Evolutionary conservation across 2,329 filamentous ascomycete genomes (phyloP), one percentile per base, ranked within the genome.

Genomic region (Xylariaceae sp.): DNA sequence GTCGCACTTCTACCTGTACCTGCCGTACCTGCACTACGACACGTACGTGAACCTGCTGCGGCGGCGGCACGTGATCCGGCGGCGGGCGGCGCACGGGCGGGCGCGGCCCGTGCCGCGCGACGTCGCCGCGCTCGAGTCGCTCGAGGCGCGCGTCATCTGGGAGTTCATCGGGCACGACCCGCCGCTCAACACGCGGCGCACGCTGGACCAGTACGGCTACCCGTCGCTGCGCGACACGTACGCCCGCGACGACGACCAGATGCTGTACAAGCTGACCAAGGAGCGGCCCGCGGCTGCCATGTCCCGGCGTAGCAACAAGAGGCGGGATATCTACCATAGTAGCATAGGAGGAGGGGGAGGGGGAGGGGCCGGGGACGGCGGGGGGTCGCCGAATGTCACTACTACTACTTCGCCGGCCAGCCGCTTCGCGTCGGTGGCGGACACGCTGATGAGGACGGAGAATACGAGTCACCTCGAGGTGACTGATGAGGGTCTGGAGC

Each of bases 251-350:
- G 74, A 77, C 27, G 77, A 81, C 26, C 77, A 81, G 50, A 80
- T 81, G 71, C 55, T 81, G 5, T 81, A 80, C 52, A 81, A 81
- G 44, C 57, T 80, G 2, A 77, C 74, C 2, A 77, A 75, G 43
- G 59, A 70, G 35, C 55, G 65, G 3, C 36, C 44, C 2, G 47
- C 46, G 9, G 31, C 35, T 14, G 37, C 38, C n/a, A 34, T 31
- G 22, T n/a, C n/a, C n/a, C n/a, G n/a, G n/a, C n/a, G n/a, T n/a
- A n/a, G n/a, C n/a, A 46, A 35, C 36, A 49, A 23, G 7, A 51
- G 32, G 22, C 38, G 31, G 40, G 56, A 44, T 40, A 58, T 50
- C 39, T 49, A 46, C 19, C 42, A 44, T 36, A n/a, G n/a, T n/a
- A n/a, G n/a, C n/a, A n/a, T n/a, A n/a, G n/a, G n/a, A n/a, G n/a